phyloP scores from a whole-genome alignment of 192 early-diverging fungal genomes.

The Umbelopsis sp. region DNA sequence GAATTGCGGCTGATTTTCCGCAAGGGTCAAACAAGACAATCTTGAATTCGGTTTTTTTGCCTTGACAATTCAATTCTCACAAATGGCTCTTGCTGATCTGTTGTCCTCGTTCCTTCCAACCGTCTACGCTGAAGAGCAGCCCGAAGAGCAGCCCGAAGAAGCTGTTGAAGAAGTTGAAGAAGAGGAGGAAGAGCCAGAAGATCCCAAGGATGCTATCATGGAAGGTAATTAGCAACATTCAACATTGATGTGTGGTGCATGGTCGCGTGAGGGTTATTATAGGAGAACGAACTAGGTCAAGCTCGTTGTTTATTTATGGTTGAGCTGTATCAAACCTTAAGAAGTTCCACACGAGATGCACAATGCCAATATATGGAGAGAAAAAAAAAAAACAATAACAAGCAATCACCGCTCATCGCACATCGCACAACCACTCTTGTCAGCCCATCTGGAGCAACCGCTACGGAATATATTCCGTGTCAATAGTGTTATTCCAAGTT shows the following conservation, averaged over 20 bases:
- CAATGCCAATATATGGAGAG: too few species aligned
- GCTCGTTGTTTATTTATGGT: too few species aligned
- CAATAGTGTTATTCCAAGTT: too few species aligned
- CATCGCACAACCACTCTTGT: too few species aligned
- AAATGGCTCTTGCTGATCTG: constrained; percentile 42
- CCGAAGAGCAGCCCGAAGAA: constrained; percentile 45
- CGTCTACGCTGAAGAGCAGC: constrained; percentile 61
- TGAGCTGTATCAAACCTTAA: too few species aligned
- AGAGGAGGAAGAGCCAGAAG: constrained; percentile 59
- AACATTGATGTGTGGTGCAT: background rate
- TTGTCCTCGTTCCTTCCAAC: constrained; percentile 55
- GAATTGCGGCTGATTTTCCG: constrained; percentile 9
- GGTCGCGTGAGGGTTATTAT: too few species aligned
- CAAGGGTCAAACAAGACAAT: constrained; percentile 18
- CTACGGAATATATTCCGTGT: too few species aligned
- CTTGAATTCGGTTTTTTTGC: constrained; percentile 17
- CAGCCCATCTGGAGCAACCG: too few species aligned
- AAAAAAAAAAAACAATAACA: too few species aligned
- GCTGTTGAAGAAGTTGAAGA: constrained; percentile 47
- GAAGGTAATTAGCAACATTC: constrained; percentile 49
- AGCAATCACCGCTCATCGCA: too few species aligned
- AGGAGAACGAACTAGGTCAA: too few species aligned
- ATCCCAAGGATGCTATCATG: constrained; percentile 60
- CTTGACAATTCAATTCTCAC: constrained; percentile 8
- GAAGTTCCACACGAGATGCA: too few species aligned